These are phyloP conservation scores for Chlorella sorokiniana DNA, from an alignment of 139 green algal genomes.

Conservation along the genomic window DNA sequence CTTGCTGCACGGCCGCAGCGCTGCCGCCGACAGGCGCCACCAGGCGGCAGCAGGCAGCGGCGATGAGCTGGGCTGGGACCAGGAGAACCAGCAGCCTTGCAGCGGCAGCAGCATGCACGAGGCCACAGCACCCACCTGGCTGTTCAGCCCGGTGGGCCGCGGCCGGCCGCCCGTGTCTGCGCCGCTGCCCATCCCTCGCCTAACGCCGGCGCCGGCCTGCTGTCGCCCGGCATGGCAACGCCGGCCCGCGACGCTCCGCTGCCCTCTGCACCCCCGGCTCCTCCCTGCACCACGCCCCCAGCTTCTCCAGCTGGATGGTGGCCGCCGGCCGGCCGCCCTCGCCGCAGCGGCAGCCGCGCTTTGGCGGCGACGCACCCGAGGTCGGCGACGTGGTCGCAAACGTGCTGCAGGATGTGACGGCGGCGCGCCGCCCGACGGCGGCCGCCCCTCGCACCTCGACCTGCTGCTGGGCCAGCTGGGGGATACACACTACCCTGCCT, in stretches of 20 bases:
- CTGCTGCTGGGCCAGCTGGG: constrained; percentile 19
- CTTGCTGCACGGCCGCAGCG: background rate
- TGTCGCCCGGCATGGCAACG: constrained; percentile 1
- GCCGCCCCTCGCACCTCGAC: constrained; percentile 18
- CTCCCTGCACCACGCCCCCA: constrained; percentile 4
- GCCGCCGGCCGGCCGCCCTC: background rate
- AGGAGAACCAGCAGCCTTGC: constrained; percentile 21
- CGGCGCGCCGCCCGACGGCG: background rate
- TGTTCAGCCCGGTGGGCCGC: background rate
- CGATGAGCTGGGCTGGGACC: constrained; percentile 6
- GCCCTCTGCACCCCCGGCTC: background rate
- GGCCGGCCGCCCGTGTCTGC: background rate
- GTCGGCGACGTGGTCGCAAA: background rate
- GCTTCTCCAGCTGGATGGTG: constrained; percentile 4
- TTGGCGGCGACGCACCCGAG: background rate
- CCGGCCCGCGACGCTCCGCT: background rate
- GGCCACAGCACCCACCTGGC: background rate
- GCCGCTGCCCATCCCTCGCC: background rate
- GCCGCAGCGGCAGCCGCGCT: background rate
- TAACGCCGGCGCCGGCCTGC: background rate
- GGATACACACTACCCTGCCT: constrained; percentile 14
- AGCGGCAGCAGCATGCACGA: background rate
- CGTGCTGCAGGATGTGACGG: background rate
- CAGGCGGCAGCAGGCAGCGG: background rate
- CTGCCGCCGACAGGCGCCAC: background rate